phyloP scores from a whole-genome alignment of 768 basidiomycete genomes.

The Russula sp. region DNA sequence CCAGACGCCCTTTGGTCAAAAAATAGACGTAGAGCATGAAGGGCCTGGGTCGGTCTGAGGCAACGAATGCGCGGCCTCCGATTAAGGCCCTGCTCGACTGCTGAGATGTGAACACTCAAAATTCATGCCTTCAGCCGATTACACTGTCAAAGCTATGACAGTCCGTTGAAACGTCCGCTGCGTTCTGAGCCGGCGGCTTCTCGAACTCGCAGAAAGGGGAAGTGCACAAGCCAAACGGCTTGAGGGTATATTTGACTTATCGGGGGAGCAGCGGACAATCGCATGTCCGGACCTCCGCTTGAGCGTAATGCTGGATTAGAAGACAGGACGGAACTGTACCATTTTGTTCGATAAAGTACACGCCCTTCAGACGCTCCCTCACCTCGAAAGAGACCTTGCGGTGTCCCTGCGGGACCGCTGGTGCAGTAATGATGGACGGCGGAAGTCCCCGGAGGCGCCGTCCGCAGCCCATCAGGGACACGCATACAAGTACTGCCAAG shows the following conservation, averaged over 20 bases:
- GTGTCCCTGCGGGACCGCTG: neutral
- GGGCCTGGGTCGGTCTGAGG: neutral
- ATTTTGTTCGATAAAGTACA: neutral
- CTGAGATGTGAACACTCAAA: neutral
- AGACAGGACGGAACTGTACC: neutral
- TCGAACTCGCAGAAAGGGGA: constrained; percentile 6
- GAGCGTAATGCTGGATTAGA: neutral
- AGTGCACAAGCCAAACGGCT: neutral
- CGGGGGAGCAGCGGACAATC: neutral
- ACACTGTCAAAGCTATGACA: constrained; percentile 2
- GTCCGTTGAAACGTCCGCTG: constrained; percentile 1
- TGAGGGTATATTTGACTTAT: constrained; percentile 1
- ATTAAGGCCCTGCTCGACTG: neutral
- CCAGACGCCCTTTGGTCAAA: neutral
- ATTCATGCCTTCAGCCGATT: constrained; percentile 9
- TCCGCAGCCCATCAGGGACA: neutral
- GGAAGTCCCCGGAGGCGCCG: too few relatives aligned
- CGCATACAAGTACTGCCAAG: neutral
- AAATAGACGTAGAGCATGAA: neutral
- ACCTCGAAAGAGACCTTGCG: neutral
- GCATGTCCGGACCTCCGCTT: neutral
- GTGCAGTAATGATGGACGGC: too few relatives aligned
- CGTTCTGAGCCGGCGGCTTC: neutral
- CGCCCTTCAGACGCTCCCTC: neutral
- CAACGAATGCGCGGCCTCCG: neutral